phyloP scores from a whole-genome alignment of 192 early-diverging fungal species.

The Phlyctochytrium planicorne region DNA sequence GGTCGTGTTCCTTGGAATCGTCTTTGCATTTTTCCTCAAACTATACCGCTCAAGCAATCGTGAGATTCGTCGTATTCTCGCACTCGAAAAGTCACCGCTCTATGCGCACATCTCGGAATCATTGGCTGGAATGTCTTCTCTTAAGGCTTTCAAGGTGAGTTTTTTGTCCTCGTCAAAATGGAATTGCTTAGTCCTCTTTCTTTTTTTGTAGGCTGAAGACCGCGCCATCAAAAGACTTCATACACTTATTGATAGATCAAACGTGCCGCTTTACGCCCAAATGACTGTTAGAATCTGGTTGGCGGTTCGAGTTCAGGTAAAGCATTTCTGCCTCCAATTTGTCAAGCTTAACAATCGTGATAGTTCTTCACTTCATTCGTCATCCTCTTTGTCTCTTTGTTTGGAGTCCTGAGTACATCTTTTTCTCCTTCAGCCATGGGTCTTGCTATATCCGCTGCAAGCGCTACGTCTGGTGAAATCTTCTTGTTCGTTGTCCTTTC shows the following conservation, averaged over 20 bases:
- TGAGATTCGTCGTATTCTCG: conserved; percentile 20
- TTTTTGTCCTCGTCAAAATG: too few species aligned
- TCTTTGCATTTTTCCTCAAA: conserved; percentile 4
- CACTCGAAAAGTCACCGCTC: conserved; percentile 12
- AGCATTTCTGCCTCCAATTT: background rate
- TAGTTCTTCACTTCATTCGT: conserved; percentile 24
- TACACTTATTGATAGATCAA: background rate
- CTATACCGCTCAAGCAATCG: conserved; percentile 18
- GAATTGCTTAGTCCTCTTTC: too few species aligned
- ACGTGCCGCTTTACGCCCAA: background rate
- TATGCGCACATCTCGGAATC: conserved; percentile 16
- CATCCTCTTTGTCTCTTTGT: conserved; percentile 6
- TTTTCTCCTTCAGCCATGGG: background rate
- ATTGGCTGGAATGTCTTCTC: conserved; percentile 17
- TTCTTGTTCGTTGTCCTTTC: background rate
- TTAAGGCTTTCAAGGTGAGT: background rate
- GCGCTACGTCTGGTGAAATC: background rate
- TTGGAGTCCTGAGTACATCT: background rate
- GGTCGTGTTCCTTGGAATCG: conserved; percentile 7
- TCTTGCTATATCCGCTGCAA: background rate
- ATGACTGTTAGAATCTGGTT: background rate
- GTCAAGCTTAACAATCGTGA: too few species aligned
- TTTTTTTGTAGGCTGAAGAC: too few species aligned
- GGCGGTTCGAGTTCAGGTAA: background rate
- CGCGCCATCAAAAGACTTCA: background rate